A percentile compares a stretch with the other conserved stretches of the same genome.
Evolutionary conservation across 108 stramenopile species (phyloP).

Genomic region (Cyclotella choctawhatcheeana): DNA sequence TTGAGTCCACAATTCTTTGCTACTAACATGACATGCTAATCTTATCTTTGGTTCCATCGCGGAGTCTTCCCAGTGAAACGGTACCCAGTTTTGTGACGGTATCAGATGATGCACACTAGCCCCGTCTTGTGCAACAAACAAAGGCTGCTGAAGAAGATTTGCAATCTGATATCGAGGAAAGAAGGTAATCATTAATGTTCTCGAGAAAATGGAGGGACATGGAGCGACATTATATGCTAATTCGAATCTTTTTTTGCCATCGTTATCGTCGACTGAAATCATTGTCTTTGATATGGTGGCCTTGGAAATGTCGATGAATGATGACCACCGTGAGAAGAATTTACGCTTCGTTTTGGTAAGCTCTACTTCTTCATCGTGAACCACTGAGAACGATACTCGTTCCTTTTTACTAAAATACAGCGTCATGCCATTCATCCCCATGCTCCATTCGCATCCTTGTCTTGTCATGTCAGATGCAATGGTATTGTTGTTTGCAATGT

Average conservation of each 20-base stretch:
- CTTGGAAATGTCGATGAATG: slow-evolving; percentile 74
- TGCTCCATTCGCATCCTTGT: slow-evolving; percentile 74
- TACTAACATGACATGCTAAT: slow-evolving; percentile 43
- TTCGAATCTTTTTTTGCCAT: slow-evolving; percentile 67
- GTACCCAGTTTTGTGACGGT: slow-evolving; percentile 62
- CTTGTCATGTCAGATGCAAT: slow-evolving; percentile 51
- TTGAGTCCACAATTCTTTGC: slow-evolving; percentile 62
- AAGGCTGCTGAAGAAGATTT: slow-evolving; percentile 66
- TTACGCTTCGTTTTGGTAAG: background rate
- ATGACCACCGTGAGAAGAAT: slow-evolving; percentile 62
- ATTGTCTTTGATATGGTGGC: slow-evolving; percentile 81
- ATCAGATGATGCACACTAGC: slow-evolving; percentile 52
- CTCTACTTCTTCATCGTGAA: slow-evolving; percentile 35
- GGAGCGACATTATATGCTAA: slow-evolving; percentile 70
- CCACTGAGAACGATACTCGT: slow-evolving; percentile 66
- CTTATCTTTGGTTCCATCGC: slow-evolving; percentile 60
- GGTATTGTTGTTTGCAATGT: slow-evolving; percentile 25
- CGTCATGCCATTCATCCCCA: slow-evolving; percentile 78
- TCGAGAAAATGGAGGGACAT: slow-evolving; percentile 66
- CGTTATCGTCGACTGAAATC: slow-evolving; percentile 59
- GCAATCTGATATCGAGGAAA: slow-evolving; percentile 77
- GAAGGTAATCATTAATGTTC: slow-evolving; percentile 72
- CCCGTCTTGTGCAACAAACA: slow-evolving; percentile 73
- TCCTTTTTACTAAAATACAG: slow-evolving; percentile 66
- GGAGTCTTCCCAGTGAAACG: slow-evolving; percentile 72